Evolutionary conservation across 331 rosid species (phyloP).

Genomic region (Pyrus hybrid): DNA sequence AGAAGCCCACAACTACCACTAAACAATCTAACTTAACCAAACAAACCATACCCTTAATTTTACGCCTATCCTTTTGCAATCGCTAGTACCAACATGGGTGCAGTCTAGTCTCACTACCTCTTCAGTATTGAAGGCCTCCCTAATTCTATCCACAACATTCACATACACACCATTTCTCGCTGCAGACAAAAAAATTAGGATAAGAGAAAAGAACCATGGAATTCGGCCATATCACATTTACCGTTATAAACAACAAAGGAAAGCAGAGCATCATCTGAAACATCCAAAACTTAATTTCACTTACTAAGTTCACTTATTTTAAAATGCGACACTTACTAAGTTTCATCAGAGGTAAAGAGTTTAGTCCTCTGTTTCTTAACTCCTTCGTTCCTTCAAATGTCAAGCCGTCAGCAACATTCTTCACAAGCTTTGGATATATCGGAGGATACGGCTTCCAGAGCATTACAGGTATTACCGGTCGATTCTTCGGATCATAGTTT

Average conservation of each 20-base stretch:
- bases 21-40: not conserved
- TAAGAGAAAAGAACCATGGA: not conserved
- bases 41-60: slow-evolving; percentile 60
- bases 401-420: slow-evolving; percentile 58
- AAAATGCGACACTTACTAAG: slow-evolving; percentile 45
- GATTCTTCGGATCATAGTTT: slow-evolving; percentile 60
- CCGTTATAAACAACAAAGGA: not conserved
- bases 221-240: not conserved
- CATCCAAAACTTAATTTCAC: not conserved
- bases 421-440: slow-evolving; percentile 84
- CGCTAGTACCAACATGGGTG: slow-evolving; percentile 59
- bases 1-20: not conserved
- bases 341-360: slow-evolving; percentile 56
- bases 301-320: not conserved
- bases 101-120: slow-evolving; percentile 89
- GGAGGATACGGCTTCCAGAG: slow-evolving; percentile 92
- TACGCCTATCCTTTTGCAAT: slow-evolving; percentile 81
- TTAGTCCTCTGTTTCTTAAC: slow-evolving; percentile 64
- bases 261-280: not conserved
- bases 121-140: slow-evolving; percentile 64
- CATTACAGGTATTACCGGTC: slow-evolving; percentile 77
- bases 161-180: slow-evolving; percentile 92
- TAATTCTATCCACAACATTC: slow-evolving; percentile 63
- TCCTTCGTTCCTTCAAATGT: slow-evolving; percentile 63
- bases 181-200: not conserved